Conservation (phyloP, 441 rosid species). For the Lepidium campestre region DNA sequence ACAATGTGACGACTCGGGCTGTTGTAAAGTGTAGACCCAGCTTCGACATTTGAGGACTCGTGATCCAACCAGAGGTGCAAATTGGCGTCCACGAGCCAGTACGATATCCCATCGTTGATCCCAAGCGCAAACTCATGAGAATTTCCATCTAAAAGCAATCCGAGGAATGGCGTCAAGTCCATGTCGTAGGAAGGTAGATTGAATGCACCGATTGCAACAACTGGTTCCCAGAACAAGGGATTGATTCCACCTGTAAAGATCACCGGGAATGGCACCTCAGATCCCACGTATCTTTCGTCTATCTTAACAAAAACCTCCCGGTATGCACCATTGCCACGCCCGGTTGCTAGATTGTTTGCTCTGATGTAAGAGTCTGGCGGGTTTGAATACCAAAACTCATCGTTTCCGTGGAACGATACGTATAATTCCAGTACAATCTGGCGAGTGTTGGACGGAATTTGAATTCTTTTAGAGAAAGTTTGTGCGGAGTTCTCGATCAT, state of each 20-base stretch:
- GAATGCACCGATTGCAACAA: constrained; percentile 71
- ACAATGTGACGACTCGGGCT: constrained; percentile 29
- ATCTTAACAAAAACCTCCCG: constrained; percentile 62
- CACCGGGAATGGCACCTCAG: constrained; percentile 74
- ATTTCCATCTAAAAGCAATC: constrained; percentile 52
- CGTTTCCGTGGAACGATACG: constrained; percentile 73
- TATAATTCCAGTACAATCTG: constrained; percentile 55
- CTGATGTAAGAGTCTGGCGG: constrained; percentile 61
- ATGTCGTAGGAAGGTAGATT: constrained; percentile 64
- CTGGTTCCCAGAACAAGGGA: constrained; percentile 80
- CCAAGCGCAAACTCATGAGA: constrained; percentile 51
- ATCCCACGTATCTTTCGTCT: constrained; percentile 63
- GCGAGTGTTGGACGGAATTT: constrained; percentile 49
- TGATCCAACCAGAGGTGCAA: constrained; percentile 74
- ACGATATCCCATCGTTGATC: constrained; percentile 52
- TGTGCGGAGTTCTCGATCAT: constrained; percentile 43
- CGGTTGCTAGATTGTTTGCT: constrained; percentile 49
- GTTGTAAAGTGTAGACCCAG: constrained; percentile 29
- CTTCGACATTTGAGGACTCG: constrained; percentile 30
- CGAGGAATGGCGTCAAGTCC: constrained; percentile 71
- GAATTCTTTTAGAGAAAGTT: constrained; percentile 36
- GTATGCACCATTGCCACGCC: constrained; percentile 69
- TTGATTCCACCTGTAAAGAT: constrained; percentile 80
- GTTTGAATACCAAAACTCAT: constrained; percentile 92
- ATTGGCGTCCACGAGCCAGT: constrained; percentile 86